A percentile compares a stretch with the other conserved stretches of the same genome.
phyloP scores from a whole-genome alignment of 2,329 filamentous ascomycete genomes.

The Pseudogymnoascus sp. region DNA sequence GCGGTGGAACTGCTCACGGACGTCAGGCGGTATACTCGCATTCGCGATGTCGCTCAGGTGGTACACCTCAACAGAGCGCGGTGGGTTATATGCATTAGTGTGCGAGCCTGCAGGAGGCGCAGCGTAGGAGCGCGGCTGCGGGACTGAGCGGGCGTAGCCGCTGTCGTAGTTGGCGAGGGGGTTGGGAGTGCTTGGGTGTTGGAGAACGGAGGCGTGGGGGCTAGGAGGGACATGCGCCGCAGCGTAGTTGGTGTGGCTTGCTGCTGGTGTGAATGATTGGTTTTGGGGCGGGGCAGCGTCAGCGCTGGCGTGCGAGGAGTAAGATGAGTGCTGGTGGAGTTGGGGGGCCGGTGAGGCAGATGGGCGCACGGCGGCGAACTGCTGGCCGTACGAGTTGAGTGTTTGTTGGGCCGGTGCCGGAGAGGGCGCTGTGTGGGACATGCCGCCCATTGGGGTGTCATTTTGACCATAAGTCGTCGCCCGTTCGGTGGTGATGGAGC shows the following conservation, averaged over 20 bases:
- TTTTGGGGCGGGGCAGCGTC: slow-evolving; percentile 13
- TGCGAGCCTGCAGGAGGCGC: slow-evolving; percentile 9
- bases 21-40: slow-evolving; percentile 53
- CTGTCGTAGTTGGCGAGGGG: slow-evolving; percentile 8
- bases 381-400: slow-evolving; percentile 24
- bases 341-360: slow-evolving; percentile 25
- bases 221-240: slow-evolving; percentile 15
- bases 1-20: slow-evolving; percentile 58
- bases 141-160: slow-evolving; percentile 9
- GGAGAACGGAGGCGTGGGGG: slow-evolving; percentile 15
- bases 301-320: slow-evolving; percentile 21
- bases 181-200: slow-evolving; percentile 25
- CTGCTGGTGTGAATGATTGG: slow-evolving; percentile 16
- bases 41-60: slow-evolving; percentile 57
- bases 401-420: slow-evolving; percentile 18
- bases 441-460: slow-evolving; percentile 21
- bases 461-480: slow-evolving; percentile 23
- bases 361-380: slow-evolving; percentile 24
- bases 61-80: slow-evolving; percentile 56
- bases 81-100: slow-evolving; percentile 46
- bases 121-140: neutral
- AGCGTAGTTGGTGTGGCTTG: slow-evolving; percentile 20
- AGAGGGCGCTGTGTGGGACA: slow-evolving; percentile 17
- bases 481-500: slow-evolving; percentile 23
- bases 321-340: slow-evolving; percentile 26